Percentiles rank a stretch among this genome's conserved stretches.
Evolutionary conservation across 345 rosid species (phyloP).

Genomic region (Hibiscus mutabilis): DNA sequence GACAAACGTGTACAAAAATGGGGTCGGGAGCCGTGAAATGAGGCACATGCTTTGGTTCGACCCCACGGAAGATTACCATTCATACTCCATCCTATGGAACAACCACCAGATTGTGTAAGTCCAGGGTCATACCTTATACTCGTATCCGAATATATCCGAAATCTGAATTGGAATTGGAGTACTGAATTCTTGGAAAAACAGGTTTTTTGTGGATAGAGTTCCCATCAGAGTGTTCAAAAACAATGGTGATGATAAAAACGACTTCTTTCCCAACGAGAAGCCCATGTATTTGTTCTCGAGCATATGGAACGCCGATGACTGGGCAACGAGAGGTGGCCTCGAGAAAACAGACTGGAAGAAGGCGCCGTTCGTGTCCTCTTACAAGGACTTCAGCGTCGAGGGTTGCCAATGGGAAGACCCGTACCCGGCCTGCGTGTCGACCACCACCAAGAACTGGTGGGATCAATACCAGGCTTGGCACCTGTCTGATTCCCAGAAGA

Average conservation of each 20-base stretch:
- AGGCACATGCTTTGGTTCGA: conserved; percentile 95
- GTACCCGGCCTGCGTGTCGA: conserved; percentile 78
- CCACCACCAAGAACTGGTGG: conserved; percentile 91
- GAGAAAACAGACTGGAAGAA: conserved; percentile 92
- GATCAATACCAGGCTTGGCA: conserved; percentile 88
- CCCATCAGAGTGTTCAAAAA: conserved; percentile 80
- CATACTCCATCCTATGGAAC: conserved; percentile 83
- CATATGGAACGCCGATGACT: conserved; percentile 95
- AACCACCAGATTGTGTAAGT: conserved; percentile 67
- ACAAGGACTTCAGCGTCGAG: conserved; percentile 77
- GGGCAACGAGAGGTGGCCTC: conserved; percentile 95
- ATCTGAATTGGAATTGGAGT: neutral
- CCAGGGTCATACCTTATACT: neutral
- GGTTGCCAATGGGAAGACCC: conserved; percentile 95
- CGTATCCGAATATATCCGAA: neutral
- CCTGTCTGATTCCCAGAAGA: conserved; percentile 61
- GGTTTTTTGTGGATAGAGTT: conserved; percentile 66
- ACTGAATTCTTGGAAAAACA: conserved; percentile 16
- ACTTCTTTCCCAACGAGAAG: conserved; percentile 89
- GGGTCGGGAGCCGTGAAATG: conserved; percentile 86
- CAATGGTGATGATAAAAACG: conserved; percentile 57
- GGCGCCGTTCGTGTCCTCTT: conserved; percentile 84
- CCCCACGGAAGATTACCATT: conserved; percentile 78
- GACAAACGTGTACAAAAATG: conserved; percentile 85
- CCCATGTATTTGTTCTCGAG: conserved; percentile 95